phyloP scores from a whole-genome alignment of 371 early-diverging fungal species.

The Zancudomyces culisetae region DNA sequence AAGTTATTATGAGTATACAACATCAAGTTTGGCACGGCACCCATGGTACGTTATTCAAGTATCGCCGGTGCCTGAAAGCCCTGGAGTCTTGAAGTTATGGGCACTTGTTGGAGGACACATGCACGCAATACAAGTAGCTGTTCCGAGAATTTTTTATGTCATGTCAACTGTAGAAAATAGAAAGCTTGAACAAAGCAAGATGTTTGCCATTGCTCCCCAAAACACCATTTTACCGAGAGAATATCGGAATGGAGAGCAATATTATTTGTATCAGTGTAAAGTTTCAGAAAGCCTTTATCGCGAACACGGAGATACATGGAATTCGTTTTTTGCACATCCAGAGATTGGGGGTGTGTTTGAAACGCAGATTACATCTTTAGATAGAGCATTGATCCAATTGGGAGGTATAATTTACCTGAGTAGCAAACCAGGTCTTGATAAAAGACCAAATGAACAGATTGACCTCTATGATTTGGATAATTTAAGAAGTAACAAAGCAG shows the following conservation, averaged over 20 bases:
- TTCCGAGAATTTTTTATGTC: conserved; percentile 72
- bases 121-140: conserved; percentile 42
- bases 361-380: conserved; percentile 54
- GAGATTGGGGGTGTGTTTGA: conserved; percentile 87
- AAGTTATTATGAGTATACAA: conserved; percentile 14
- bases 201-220: conserved; percentile 9
- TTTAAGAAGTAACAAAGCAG: not conserved
- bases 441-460: not conserved
- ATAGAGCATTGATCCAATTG: conserved; percentile 57
- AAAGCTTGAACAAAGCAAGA: conserved; percentile 12
- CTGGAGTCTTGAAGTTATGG: conserved; percentile 76
- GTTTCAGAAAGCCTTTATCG: conserved; percentile 63
- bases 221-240: not conserved
- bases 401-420: conserved; percentile 24
- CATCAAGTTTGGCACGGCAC: conserved; percentile 15
- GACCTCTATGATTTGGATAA: not conserved
- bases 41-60: conserved; percentile 76
- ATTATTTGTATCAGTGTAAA: conserved; percentile 52
- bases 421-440: not conserved
- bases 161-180: conserved; percentile 47
- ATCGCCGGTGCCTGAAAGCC: conserved; percentile 44
- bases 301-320: conserved; percentile 43
- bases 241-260: no score
- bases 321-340: conserved; percentile 64
- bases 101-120: conserved; percentile 46